Percentiles rank a stretch among this genome's conserved stretches.
These are phyloP conservation scores for Leccinum subrobustum DNA, from an alignment of 1,284 basidiomycete species.

Conservation along the genomic window DNA sequence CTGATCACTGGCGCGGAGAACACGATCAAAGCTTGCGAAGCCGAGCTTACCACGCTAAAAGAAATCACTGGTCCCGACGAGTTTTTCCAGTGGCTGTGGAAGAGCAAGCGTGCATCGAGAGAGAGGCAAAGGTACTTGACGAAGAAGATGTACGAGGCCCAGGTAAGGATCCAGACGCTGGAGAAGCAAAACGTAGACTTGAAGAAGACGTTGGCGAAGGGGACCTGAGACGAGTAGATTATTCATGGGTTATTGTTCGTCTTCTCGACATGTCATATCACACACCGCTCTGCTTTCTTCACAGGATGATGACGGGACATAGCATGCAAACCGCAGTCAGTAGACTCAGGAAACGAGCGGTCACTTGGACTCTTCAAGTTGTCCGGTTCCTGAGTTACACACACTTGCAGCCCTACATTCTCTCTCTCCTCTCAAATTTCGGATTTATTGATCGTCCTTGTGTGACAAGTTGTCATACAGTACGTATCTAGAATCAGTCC, in stretches of 20 bases:
- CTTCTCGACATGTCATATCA: not conserved
- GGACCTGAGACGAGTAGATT: constrained; percentile 10
- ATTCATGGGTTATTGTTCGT: not conserved
- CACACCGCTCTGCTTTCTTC: not conserved
- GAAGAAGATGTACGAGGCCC: constrained; percentile 71
- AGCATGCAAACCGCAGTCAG: not conserved
- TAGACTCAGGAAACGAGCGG: not conserved
- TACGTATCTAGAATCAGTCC: too few species aligned
- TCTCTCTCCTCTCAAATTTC: too few species aligned
- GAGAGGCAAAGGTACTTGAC: constrained; percentile 69
- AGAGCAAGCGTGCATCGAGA: constrained; percentile 51
- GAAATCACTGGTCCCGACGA: constrained; percentile 52
- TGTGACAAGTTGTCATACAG: too few species aligned
- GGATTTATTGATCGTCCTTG: too few species aligned
- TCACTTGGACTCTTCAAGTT: not conserved
- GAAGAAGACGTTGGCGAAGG: constrained; percentile 55
- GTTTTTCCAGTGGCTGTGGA: constrained; percentile 43
- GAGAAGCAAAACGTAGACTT: constrained; percentile 70
- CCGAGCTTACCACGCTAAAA: constrained; percentile 69
- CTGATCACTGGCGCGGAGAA: constrained; percentile 66
- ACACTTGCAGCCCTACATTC: too few species aligned
- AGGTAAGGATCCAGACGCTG: constrained; percentile 63
- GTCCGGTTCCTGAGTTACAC: too few species aligned
- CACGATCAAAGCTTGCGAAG: constrained; percentile 71
- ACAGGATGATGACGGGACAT: not conserved